phyloP scores from a whole-genome alignment of 1,284 basidiomycete genomes.

The Leccinum solheimii region DNA sequence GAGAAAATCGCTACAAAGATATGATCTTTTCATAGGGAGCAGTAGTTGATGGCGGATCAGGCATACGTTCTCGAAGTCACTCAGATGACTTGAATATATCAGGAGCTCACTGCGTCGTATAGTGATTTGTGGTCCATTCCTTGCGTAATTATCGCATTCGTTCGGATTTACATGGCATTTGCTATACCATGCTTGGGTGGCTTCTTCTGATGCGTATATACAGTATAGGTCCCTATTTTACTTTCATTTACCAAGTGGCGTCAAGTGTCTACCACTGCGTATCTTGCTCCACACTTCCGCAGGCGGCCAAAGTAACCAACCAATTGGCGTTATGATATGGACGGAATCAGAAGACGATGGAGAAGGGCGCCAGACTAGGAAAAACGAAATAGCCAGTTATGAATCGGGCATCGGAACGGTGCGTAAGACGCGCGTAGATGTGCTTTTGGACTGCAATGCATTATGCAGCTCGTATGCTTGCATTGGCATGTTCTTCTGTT shows the following conservation, averaged over 20 bases:
- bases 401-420: slow-evolving; percentile 48
- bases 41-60: neutral
- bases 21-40: neutral
- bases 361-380: slow-evolving; percentile 53
- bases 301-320: slow-evolving; percentile 78
- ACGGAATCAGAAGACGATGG: slow-evolving; percentile 42
- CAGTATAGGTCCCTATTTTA: slow-evolving; percentile 58
- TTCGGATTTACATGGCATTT: neutral
- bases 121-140: neutral
- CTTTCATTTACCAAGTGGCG: slow-evolving; percentile 48
- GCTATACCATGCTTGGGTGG: slow-evolving; percentile 39
- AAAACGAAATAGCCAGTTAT: slow-evolving; percentile 52
- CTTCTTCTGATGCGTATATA: slow-evolving; percentile 34
- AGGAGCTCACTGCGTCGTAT: neutral
- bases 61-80: neutral
- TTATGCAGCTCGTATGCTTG: slow-evolving; percentile 63
- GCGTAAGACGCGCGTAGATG: slow-evolving; percentile 57
- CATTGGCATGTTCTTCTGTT: slow-evolving; percentile 44
- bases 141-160: neutral
- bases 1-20: slow-evolving; percentile 62
- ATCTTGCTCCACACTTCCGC: slow-evolving; percentile 62
- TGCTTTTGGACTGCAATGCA: slow-evolving; percentile 56
- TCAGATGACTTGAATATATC: neutral
- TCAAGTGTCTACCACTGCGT: slow-evolving; percentile 57
- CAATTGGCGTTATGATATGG: slow-evolving; percentile 54